These are phyloP conservation scores for Lasiodiplodia citricola DNA, from an alignment of 2,329 filamentous ascomycete genomes.

Conservation along the genomic window DNA sequence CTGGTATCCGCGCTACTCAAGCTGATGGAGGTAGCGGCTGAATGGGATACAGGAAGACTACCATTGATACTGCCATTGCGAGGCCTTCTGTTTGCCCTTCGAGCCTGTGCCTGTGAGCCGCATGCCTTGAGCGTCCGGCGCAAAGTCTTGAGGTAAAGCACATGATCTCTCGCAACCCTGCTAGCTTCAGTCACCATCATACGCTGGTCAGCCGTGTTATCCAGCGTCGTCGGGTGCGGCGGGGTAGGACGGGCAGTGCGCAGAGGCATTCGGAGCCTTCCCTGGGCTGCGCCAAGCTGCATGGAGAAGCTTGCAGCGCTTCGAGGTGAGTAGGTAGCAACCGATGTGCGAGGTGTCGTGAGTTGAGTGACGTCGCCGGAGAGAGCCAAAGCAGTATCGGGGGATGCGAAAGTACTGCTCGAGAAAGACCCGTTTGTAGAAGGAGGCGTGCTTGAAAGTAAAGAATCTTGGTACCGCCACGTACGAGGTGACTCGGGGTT, in stretches of 20 bases:
- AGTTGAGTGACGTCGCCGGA: conserved; percentile 9
- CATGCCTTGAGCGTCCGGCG: conserved; percentile 17
- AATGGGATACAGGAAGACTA: not conserved
- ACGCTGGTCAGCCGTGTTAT: conserved; percentile 36
- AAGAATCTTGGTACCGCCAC: conserved; percentile 9
- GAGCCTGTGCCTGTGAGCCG: conserved; percentile 22
- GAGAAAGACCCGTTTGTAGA: conserved; percentile 24
- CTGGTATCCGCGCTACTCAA: conserved; percentile 22
- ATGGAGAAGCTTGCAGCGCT: conserved; percentile 22
- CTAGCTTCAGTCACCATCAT: conserved; percentile 35
- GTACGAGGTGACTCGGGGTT: conserved; percentile 19
- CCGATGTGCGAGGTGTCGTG: conserved; percentile 21
- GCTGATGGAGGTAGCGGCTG: conserved; percentile 12
- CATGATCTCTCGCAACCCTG: conserved; percentile 14
- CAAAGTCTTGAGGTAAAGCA: conserved; percentile 24
- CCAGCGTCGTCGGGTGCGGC: conserved; percentile 37
- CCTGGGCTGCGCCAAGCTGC: conserved; percentile 28
- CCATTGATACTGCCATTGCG: conserved; percentile 20
- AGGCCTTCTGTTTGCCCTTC: conserved; percentile 7
- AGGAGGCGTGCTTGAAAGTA: conserved; percentile 13
- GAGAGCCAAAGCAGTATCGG: conserved; percentile 20
- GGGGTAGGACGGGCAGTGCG: conserved; percentile 32
- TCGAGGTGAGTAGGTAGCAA: conserved; percentile 21
- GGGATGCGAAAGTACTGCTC: conserved; percentile 24
- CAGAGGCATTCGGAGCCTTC: conserved; percentile 34